phyloP scores from a whole-genome alignment of 495 filamentous ascomycete species.

The Hypoxylon fuscum region DNA sequence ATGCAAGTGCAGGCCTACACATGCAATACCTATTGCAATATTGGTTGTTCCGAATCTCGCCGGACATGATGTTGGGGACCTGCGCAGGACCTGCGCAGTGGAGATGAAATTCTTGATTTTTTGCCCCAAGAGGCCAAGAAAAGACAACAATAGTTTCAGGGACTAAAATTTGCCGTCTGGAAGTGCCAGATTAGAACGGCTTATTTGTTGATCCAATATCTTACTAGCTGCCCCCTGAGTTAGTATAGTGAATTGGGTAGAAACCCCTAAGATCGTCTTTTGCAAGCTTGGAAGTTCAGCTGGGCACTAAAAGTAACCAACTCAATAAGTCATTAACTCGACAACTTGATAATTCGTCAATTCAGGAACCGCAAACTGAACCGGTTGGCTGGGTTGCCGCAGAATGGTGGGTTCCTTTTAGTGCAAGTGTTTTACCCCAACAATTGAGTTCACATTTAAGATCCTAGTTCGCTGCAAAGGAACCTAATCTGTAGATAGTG shows the following conservation, averaged over 20 bases:
- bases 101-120: slow-evolving; percentile 12
- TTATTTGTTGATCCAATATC: too few relatives aligned
- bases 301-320: slow-evolving; percentile 1
- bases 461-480: slow-evolving; percentile 14
- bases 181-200: slow-evolving; percentile 1
- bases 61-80: slow-evolving; percentile 42
- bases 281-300: slow-evolving; percentile 6
- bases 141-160: not conserved
- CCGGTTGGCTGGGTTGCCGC: slow-evolving; percentile 13
- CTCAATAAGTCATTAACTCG: slow-evolving; percentile 29
- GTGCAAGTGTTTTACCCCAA: slow-evolving; percentile 38
- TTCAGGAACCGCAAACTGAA: slow-evolving; percentile 25
- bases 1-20: slow-evolving; percentile 39
- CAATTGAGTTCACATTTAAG: slow-evolving; percentile 43
- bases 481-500: slow-evolving; percentile 5
- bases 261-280: slow-evolving; percentile 8
- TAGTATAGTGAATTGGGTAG: too few relatives aligned
- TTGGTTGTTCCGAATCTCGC: slow-evolving; percentile 20
- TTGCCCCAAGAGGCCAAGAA: too few relatives aligned
- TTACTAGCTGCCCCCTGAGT: too few relatives aligned
- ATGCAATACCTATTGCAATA: slow-evolving; percentile 16
- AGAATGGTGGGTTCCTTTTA: slow-evolving; percentile 23
- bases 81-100: slow-evolving; percentile 28
- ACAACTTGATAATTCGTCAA: slow-evolving; percentile 16
- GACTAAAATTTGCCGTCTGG: not conserved